Percentiles rank a stretch among this genome's conserved stretches.
phyloP scores from a whole-genome alignment of 176 grass and related monocot genomes.

The Thinopyrum elongatum region DNA sequence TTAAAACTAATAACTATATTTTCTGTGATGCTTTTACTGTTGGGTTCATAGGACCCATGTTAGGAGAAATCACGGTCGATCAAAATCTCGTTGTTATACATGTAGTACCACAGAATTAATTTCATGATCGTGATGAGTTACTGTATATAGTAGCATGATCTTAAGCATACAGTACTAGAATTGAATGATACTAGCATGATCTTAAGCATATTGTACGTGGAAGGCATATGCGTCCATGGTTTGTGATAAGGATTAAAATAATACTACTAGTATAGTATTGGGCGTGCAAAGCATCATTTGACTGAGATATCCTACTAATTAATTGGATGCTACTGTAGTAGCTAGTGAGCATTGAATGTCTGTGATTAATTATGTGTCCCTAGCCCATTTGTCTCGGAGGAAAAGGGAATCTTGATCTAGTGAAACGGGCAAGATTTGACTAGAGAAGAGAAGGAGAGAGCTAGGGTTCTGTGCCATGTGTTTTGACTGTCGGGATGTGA shows the following conservation, averaged over 20 bases:
- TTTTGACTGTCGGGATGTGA: conserved; percentile 28
- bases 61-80: not conserved
- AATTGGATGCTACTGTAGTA: not conserved
- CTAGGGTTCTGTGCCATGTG: conserved; percentile 7
- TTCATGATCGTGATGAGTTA: not conserved
- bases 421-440: conserved; percentile 24
- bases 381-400: conserved; percentile 22
- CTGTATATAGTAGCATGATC: not conserved
- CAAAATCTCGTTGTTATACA: too few relatives aligned
- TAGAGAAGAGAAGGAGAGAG: conserved; percentile 19
- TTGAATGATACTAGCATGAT: not conserved
- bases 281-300: conserved; percentile 23
- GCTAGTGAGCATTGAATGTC: conserved; percentile 28
- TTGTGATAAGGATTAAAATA: not conserved
- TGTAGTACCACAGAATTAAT: too few relatives aligned
- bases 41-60: not conserved
- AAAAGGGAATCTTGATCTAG: conserved; percentile 43
- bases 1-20: not conserved
- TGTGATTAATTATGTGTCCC: not conserved
- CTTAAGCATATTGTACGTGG: not conserved
- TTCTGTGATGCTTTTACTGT: not conserved
- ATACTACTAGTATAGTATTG: not conserved
- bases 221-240: not conserved
- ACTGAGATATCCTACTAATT: not conserved
- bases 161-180: not conserved